Conservation (phyloP, 805 yeast species). For the Metschnikowia dekortorum region DNA sequence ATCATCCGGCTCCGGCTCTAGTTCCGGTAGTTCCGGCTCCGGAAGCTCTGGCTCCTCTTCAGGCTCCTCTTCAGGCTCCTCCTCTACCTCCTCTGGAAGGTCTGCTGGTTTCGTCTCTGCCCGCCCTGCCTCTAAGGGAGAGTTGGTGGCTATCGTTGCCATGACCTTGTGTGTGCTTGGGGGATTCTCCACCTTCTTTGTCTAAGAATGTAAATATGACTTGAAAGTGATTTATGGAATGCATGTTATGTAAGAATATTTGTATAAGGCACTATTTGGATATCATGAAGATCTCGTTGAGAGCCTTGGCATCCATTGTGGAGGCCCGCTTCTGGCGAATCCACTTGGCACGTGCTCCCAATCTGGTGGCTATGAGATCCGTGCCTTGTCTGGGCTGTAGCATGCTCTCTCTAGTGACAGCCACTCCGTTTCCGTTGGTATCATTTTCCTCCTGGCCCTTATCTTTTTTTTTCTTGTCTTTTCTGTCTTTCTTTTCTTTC, state of each 20-base stretch:
- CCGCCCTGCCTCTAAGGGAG: conserved; percentile 25
- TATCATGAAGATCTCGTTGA: conserved; percentile 91
- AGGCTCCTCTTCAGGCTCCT: conserved; percentile 17
- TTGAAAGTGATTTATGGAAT: background rate
- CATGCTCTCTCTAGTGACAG: conserved; percentile 25
- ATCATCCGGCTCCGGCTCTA: conserved; percentile 16
- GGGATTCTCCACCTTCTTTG: conserved; percentile 38
- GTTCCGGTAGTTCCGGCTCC: conserved; percentile 20
- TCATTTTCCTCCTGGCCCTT: conserved; percentile 19
- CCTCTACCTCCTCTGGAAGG: conserved; percentile 19
- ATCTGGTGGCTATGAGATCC: conserved; percentile 28
- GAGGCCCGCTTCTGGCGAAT: conserved; percentile 90
- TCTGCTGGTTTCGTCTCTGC: conserved; percentile 19
- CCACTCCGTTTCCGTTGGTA: conserved; percentile 21
- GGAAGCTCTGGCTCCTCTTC: conserved; percentile 20
- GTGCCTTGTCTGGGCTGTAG: conserved; percentile 17
- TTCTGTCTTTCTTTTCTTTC: conserved; percentile 2
- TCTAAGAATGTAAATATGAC: conserved; percentile 9
- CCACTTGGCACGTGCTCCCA: conserved; percentile 76
- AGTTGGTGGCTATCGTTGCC: conserved; percentile 31
- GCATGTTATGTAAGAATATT: background rate
- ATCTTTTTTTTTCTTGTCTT: conserved; percentile 11
- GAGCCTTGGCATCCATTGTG: conserved; percentile 80
- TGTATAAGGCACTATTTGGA: conserved; percentile 32
- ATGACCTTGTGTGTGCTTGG: conserved; percentile 39